A percentile compares a stretch with the other conserved stretches of the same genome.
Evolutionary conservation across 805 yeast species (phyloP).

Genomic region (Cyberlindnera xishuangbannaensis): DNA sequence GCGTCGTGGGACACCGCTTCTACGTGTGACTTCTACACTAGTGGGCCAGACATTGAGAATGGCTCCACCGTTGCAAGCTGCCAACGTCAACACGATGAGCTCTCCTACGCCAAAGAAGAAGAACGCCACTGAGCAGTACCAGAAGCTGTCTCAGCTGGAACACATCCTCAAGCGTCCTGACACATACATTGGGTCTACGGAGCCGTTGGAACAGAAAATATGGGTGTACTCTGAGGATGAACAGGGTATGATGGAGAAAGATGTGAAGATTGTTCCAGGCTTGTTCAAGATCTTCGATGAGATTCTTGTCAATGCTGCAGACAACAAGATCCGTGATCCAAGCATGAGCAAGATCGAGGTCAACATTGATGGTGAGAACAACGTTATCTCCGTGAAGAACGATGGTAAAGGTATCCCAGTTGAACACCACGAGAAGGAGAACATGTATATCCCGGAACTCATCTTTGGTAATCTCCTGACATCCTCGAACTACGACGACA

Average conservation of each 20-base stretch:
- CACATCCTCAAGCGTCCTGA: slow-evolving; percentile 97
- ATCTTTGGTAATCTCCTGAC: slow-evolving; percentile 94
- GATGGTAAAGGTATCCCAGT: slow-evolving; percentile 96
- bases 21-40: too few relatives aligned
- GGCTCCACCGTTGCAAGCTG: slow-evolving; percentile 11
- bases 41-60: too few relatives aligned
- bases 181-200: slow-evolving; percentile 94
- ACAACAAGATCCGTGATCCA: slow-evolving; percentile 93
- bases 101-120: slow-evolving; percentile 32
- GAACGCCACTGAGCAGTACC: slow-evolving; percentile 76
- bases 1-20: too few relatives aligned
- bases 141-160: slow-evolving; percentile 89
- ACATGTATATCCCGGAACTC: slow-evolving; percentile 91
- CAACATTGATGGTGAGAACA: slow-evolving; percentile 68
- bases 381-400: slow-evolving; percentile 73
- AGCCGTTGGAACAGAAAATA: slow-evolving; percentile 67
- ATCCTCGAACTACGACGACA: slow-evolving; percentile 93
- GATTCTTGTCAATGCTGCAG: slow-evolving; percentile 96
- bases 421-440: slow-evolving; percentile 87
- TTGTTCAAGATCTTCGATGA: slow-evolving; percentile 95
- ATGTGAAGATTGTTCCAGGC: slow-evolving; percentile 88
- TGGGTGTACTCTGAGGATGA: slow-evolving; percentile 78
- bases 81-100: slow-evolving; percentile 10
- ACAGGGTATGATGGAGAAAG: slow-evolving; percentile 50
- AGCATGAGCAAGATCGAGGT: slow-evolving; percentile 82